Evolutionary conservation across 202 grass and related monocot species (phyloP), one percentile per base, ranked within the genome.

Genomic region (Brachypodium distachyon): DNA sequence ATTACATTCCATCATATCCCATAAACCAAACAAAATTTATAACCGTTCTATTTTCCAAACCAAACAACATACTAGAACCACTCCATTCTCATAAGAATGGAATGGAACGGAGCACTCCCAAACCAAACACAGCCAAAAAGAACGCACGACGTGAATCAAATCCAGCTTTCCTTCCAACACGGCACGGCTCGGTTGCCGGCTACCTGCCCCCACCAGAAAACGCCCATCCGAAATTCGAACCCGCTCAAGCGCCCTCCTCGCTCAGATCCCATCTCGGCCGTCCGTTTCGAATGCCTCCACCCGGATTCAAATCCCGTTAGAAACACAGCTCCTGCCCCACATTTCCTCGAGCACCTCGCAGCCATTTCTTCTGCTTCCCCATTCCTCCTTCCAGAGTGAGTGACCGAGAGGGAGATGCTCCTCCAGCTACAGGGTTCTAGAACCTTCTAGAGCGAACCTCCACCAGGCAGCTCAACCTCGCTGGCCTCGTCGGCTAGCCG

Each of bases 211-310:
- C 49, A 2, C 56, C 56, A 0, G n/a, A n/a, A 32, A 34, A 60
- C 29, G 16, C 14, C 18, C 46, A 7, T 26, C 56, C 44, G 68
- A 70, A 76, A 51, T 87, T 88, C 74, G 79, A 91, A 88, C 77
- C 66, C 51, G n/a, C 46, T 38, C 44, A 54, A 62, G 68, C 89
- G 79, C 9, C 43, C 3, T 12, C 6, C 22, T 17, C 38, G 6
- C 5, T 14, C 11, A 32, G 61, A 77, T 64, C 60, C 9, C 0
- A 91, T 91, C 89, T 0, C n/a, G 5, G 29, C 85, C 89, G 89
- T 71, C 82, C 62, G 36, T 91, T 79, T 81, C 81, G 59, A 74
- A 74, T 4, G 25, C 39, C 67, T 29, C 43, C 36, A 0, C 5
- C 81, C 14, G 54, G 42, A 70, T 85, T 84, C 82, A 79, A 84